phyloP scores from a whole-genome alignment of 1,284 basidiomycete species.

The Tetrapyrgos nigripes region DNA sequence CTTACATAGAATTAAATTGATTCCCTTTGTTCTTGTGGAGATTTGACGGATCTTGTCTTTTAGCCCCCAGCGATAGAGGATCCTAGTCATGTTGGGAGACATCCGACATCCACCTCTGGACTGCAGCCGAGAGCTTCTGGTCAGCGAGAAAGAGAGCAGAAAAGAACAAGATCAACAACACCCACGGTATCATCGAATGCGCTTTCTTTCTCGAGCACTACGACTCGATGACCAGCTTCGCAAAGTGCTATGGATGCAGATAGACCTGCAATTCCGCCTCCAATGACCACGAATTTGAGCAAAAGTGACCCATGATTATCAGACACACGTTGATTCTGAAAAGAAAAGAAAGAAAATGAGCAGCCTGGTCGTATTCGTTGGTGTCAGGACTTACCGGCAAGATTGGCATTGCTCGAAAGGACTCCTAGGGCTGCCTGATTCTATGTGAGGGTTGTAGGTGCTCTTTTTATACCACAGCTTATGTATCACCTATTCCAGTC shows the following conservation, averaged over 20 bases:
- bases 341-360: too few relatives aligned
- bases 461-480: too few relatives aligned
- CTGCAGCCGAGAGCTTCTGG: constrained; percentile 25
- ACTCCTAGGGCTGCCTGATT: too few relatives aligned
- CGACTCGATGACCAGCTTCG: constrained; percentile 60
- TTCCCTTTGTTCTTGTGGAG: constrained; percentile 33
- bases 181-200: constrained; percentile 36
- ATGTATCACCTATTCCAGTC: too few relatives aligned
- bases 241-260: constrained; percentile 59
- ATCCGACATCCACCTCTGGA: constrained; percentile 51
- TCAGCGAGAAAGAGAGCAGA: not conserved
- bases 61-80: constrained; percentile 58
- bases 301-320: not conserved
- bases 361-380: too few relatives aligned
- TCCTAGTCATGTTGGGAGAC: constrained; percentile 59
- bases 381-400: too few relatives aligned
- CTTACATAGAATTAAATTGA: constrained; percentile 22
- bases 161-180: not conserved
- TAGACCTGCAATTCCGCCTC: constrained; percentile 59
- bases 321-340: too few relatives aligned
- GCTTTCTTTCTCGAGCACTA: constrained; percentile 55
- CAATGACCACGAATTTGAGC: constrained; percentile 54
- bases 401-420: too few relatives aligned
- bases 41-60: constrained; percentile 43
- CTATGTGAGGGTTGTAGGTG: too few relatives aligned